Base-by-base conservation (phyloP, 768 basidiomycete genomes). In the Podaxis sp. region DNA sequence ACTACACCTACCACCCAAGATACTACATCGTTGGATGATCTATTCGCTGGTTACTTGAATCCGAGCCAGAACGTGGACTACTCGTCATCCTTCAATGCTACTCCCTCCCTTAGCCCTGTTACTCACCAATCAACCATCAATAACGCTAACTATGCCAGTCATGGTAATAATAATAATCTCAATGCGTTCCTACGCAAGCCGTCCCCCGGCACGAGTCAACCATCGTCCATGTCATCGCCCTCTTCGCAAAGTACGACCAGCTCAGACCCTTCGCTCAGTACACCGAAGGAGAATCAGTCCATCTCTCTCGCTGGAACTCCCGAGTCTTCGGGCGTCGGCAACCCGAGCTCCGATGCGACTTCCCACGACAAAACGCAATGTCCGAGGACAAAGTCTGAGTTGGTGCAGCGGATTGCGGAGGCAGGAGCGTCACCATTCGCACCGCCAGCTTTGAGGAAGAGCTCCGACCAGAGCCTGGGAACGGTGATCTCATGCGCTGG, bases 401-500 rank as follows among this genome's bases (percentile, higher is more conserved):
- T 87, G 3, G 78, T 75, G 46, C 74, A 82, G 64, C 73, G 70
- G 54, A 88, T 94, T 53, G 76, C 67, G 1, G 69, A 72, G 0
- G 70, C 73, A n/a, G 92, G 90, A n/a, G 71, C 77, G 38, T 91
- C 89, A 50, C 79, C 85, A 7, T 91, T 91, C 66, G 78, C 78
- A 3, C 72, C 78, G 1, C 59, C 74, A 51, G 67, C 64, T 9
- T 65, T 80, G 61, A 75, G 74, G 50, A 86, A 82, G 74, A 76
- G 77, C 64, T 72, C 76, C 12, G 81, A 84, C 46, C 66, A 72
- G 8, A 69, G 76, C 2, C 70, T 80, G 27, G 83, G 82, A 0
- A 73, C 82, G n/a, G 79, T 87, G 66, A 77, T 90, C n/a, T 77
- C 80, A 36, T 92, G 91, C 71, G 77, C 83, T 60, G 87, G 85